Conservation (phyloP, 2,329 filamentous ascomycete genomes). For the Cercospora sojina region DNA sequence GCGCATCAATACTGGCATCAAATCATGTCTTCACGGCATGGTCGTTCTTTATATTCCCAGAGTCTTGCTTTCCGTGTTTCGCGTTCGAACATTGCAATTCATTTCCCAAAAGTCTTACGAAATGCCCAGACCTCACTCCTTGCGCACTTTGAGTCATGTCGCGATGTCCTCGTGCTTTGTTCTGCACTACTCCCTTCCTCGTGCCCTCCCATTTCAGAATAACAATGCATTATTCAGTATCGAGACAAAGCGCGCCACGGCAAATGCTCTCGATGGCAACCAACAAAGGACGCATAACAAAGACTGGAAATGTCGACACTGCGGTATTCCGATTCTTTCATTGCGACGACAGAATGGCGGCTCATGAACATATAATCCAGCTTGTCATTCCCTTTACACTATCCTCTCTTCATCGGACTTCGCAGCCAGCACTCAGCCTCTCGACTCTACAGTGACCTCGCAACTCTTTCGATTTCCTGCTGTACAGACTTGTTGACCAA, state of each 20-base stretch:
- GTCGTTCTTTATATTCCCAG: not conserved
- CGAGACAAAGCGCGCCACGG: not conserved
- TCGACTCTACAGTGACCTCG: slow-evolving; percentile 6
- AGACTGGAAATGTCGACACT: not conserved
- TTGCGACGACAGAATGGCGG: not conserved
- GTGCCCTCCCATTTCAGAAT: not conserved
- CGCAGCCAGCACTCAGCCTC: not conserved
- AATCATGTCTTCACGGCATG: not conserved
- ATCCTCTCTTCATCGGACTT: not conserved
- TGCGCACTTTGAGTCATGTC: too few relatives aligned
- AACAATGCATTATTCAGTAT: not conserved
- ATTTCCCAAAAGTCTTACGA: too few relatives aligned
- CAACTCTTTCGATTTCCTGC: not conserved
- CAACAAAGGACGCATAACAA: not conserved
- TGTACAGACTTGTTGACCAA: not conserved
- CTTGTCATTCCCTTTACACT: not conserved
- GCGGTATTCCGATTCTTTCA: not conserved
- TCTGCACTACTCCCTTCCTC: too few relatives aligned
- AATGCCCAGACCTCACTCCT: too few relatives aligned
- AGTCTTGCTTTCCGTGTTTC: not conserved
- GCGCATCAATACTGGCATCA: not conserved
- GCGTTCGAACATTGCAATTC: not conserved
- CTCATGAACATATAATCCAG: not conserved
- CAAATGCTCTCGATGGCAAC: not conserved
- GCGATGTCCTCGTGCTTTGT: too few relatives aligned